Base-by-base conservation (phyloP, 2,329 filamentous ascomycete genomes). In the Phoma sp. region DNA sequence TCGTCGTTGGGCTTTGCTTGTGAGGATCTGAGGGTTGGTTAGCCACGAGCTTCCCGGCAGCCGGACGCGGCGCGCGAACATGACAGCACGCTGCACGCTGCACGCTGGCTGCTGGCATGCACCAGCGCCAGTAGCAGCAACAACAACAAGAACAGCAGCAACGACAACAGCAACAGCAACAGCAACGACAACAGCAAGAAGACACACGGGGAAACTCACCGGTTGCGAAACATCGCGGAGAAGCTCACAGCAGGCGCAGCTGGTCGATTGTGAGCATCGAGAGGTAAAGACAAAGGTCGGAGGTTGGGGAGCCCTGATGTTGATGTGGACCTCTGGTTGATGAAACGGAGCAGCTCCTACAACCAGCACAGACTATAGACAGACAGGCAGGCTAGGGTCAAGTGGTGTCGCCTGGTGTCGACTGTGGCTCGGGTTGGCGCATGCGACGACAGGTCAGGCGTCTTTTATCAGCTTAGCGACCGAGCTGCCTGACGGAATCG, bases 1-100 rank as follows among this genome's bases (percentile, higher is more conserved):
- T 93, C 91, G 72, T 93, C 90, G 74, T 86, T 88, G 51, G 92
- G 92, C 80, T 96, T 96, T 76, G 92, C 90, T 51, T 90, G 87
- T 75, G 85, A 92, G 70, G 85, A 90, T 78, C 88, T 91, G 64
- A 41, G 49, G 44, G 56, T 51, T 52, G 39, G 65, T 70, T 57
- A 69, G 67, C 55, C 51, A 52, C 57, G 55, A 55, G 53, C 43
- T 51, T 37, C 22, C 38, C 58, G 31, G 44, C 4, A 32, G 35
- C 50, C 21, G 46, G 46, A 67, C 59, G 68, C 64, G 70, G 65
- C 64, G 65, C 68, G 67, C 66, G 65, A 62, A 68, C 54, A 62
- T 60, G 55, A 64, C 58, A 67, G 55, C 54, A 47, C 44, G 54
- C 54, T 33, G 57, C 32, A 31, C 29, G 29, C 29, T 31, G 29